phyloP scores from a whole-genome alignment of 176 grass and related monocot species.

The Phoenix roebelenii region DNA sequence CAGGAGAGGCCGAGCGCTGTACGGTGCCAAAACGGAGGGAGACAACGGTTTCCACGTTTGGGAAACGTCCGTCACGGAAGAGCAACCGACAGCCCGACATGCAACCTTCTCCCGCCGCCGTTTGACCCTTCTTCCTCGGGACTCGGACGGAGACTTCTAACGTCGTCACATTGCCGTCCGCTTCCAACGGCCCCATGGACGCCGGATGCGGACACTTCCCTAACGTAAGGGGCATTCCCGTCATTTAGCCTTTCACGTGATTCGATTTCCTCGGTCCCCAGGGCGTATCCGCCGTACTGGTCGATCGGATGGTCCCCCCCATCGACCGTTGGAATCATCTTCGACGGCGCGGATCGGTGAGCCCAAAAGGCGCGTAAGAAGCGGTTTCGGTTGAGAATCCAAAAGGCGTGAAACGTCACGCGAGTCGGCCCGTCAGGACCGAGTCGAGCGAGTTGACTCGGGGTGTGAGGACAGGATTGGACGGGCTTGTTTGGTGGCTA shows the following conservation, averaged over 20 bases:
- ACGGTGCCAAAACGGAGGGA: slow-evolving; percentile 15
- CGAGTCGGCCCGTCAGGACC: neutral
- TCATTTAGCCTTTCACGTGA: neutral
- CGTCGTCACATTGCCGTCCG: neutral
- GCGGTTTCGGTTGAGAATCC: neutral
- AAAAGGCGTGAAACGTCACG: neutral
- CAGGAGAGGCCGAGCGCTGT: neutral
- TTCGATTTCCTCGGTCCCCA: neutral
- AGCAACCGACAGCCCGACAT: slow-evolving; percentile 40
- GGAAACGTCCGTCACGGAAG: slow-evolving; percentile 35
- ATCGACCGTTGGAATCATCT: slow-evolving; percentile 5
- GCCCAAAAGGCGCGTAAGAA: neutral
- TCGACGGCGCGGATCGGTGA: slow-evolving; percentile 5
- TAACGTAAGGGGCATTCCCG: neutral
- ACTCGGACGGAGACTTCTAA: neutral
- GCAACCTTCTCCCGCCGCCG: slow-evolving; percentile 49
- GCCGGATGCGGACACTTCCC: neutral
- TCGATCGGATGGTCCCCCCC: neutral
- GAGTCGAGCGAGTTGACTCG: neutral
- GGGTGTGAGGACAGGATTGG: neutral
- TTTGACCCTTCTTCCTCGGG: slow-evolving; percentile 24
- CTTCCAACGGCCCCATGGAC: neutral
- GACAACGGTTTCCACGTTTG: slow-evolving; percentile 22
- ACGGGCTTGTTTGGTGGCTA: neutral
- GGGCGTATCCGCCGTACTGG: neutral